Conservation (phyloP, 148 eudicot species). For the Euryodendron excelsum region DNA sequence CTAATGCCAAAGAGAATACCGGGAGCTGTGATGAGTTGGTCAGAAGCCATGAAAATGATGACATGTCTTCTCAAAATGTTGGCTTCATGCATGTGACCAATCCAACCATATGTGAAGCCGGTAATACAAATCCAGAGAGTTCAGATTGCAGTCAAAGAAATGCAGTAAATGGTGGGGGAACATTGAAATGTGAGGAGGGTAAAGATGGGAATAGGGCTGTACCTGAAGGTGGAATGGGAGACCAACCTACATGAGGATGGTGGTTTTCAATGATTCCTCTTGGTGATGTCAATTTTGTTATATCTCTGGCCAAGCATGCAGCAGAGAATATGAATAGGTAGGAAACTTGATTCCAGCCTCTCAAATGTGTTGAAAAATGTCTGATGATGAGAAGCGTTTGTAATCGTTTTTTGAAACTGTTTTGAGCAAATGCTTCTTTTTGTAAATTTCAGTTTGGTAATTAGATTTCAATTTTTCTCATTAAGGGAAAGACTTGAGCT, state of each 20-base stretch:
- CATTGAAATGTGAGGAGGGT: background rate
- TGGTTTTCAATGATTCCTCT: background rate
- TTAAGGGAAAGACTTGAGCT: background rate
- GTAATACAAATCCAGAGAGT: background rate
- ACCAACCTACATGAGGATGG: too few relatives aligned
- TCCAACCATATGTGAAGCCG: background rate
- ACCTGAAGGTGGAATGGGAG: background rate
- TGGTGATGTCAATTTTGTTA: background rate
- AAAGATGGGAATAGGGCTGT: background rate
- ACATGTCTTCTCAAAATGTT: background rate
- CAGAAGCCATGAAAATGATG: constrained; percentile 1
- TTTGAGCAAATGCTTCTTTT: background rate
- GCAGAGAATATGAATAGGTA: background rate
- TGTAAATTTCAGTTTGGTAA: background rate
- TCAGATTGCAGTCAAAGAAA: background rate
- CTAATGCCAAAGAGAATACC: background rate
- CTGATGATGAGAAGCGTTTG: background rate
- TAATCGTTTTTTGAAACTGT: background rate
- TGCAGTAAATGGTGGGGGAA: background rate
- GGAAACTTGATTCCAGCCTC: constrained; percentile 1
- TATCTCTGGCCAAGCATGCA: background rate
- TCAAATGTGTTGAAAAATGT: background rate
- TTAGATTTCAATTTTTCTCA: background rate
- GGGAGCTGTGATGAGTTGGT: background rate
- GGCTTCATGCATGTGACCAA: background rate